Evolutionary conservation across 306 rosid species (phyloP).

Genomic region (Canavalia ensiformis): DNA sequence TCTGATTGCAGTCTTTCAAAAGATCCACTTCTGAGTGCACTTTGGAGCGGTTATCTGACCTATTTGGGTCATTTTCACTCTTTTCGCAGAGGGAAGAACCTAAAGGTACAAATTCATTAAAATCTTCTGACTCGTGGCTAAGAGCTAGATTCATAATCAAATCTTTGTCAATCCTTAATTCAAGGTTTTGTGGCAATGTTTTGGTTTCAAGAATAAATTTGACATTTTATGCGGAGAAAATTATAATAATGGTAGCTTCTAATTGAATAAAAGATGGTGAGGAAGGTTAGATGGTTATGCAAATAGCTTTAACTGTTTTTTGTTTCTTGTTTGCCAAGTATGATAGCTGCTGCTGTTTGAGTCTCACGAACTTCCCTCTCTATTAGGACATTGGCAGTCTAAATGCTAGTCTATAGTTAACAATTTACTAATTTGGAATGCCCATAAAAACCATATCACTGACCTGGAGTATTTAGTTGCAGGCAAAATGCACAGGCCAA

Average conservation of each 20-base stretch:
- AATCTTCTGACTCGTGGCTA: constrained; percentile 22
- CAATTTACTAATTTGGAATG: neutral
- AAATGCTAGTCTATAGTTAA: neutral
- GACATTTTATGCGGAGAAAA: neutral
- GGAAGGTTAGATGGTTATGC: neutral
- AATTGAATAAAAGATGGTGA: constrained; percentile 4
- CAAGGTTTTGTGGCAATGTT: constrained; percentile 10
- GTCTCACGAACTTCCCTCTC: neutral
- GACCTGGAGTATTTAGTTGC: constrained; percentile 44
- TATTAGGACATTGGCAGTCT: neutral
- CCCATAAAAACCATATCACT: constrained; percentile 34
- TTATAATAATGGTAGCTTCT: neutral
- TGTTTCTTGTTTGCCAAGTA: neutral
- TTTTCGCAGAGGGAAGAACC: constrained; percentile 75
- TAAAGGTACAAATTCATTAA: constrained; percentile 60
- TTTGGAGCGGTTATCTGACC: constrained; percentile 76
- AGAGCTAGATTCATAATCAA: constrained; percentile 33
- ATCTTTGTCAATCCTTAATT: constrained; percentile 21
- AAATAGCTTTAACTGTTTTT: neutral
- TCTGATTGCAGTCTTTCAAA: constrained; percentile 66
- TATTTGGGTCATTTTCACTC: constrained; percentile 88
- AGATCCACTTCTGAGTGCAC: constrained; percentile 88
- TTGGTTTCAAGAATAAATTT: constrained; percentile 19
- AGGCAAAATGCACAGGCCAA: constrained; percentile 74
- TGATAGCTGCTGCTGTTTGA: neutral